Evolutionary conservation across 192 early-diverging fungal species (phyloP), one percentile per base, ranked within the genome.

Genomic region (Haplosporangium gracile): DNA sequence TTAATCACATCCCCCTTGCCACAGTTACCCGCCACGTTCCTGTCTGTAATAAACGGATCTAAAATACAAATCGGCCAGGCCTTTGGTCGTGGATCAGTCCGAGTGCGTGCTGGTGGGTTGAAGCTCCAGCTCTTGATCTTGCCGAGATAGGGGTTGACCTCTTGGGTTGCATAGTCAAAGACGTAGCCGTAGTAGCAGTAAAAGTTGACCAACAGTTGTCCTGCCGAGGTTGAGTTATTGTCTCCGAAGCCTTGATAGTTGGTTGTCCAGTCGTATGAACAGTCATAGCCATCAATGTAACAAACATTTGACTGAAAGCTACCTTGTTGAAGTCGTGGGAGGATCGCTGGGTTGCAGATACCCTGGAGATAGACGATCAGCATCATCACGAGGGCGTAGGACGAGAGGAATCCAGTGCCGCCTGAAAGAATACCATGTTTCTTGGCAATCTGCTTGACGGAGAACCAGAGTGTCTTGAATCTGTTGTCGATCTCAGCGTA

Each of bases 401-500:
- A 51, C 24, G 24, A 45, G 9, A 78, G 36, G 26, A 69, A 70
- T 24, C 63, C 63, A 5, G 42, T 24, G 18, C 63, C 49, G 6
- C 57, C 68, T 4, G 39, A 45, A 10, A 78, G 68, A 47, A 70
- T 70, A 2, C 68, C 68, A 18, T 53, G 29, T 32, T 34, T 26
- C 47, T 71, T 70, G 36, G 68, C 45, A 29, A 78, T 32, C 0
- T 49, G 24, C 4, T 53, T 53, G 15, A 78, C 2, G 15, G 68
- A 15, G 49, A 70, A 34, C 43, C 68, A 69, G 42, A 70, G 26
- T 18, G 38, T 29, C 18, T 6, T 39, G 39, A 78, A 45, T 16
- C 76, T 65, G 32, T 40, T 11, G 34, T 78, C 76, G 76, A 78
- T 78, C 43, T 71, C 26, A 32, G 5, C 15, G n/a, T 78, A 78